Conservation (phyloP, 202 grass and related monocot genomes). For the Zoysia matrella region DNA sequence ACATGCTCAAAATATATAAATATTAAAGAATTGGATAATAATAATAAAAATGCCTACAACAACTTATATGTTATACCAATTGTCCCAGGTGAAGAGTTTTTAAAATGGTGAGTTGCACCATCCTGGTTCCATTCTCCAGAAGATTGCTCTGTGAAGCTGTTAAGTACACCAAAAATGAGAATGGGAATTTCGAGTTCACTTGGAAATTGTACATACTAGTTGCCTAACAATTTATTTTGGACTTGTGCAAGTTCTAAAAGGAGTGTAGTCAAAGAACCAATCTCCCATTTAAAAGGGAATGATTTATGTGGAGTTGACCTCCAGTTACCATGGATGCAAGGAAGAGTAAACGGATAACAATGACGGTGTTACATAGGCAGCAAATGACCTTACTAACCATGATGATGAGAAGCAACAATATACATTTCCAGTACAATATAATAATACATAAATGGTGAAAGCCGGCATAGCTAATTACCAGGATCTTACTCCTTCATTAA, state of each 20-base stretch:
- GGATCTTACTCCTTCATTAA: conserved; percentile 47
- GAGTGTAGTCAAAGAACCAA: background rate
- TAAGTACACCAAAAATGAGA: conserved; percentile 18
- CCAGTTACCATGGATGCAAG: background rate
- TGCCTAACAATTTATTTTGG: background rate
- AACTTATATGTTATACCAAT: conserved; percentile 65
- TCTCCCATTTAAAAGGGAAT: background rate
- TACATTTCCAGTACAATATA: background rate
- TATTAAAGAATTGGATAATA: background rate
- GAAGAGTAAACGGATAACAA: background rate
- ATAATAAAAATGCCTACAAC: background rate
- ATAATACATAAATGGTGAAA: background rate
- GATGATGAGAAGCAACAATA: conserved; percentile 12
- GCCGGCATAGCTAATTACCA: conserved; percentile 39
- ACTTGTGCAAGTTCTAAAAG: background rate
- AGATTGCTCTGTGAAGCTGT: no score
- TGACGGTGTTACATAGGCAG: background rate
- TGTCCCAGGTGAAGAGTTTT: conserved; percentile 49
- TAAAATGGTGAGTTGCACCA: conserved; percentile 33
- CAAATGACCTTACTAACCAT: no score
- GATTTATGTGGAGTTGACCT: conserved; percentile 14
- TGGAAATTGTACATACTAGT: background rate
- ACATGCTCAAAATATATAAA: conserved; percentile 16
- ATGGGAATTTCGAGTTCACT: background rate
- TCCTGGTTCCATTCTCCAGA: conserved; percentile 49